Evolutionary conservation across 2,329 filamentous ascomycete genomes (phyloP).

Genomic region (Colletotrichum phormii): DNA sequence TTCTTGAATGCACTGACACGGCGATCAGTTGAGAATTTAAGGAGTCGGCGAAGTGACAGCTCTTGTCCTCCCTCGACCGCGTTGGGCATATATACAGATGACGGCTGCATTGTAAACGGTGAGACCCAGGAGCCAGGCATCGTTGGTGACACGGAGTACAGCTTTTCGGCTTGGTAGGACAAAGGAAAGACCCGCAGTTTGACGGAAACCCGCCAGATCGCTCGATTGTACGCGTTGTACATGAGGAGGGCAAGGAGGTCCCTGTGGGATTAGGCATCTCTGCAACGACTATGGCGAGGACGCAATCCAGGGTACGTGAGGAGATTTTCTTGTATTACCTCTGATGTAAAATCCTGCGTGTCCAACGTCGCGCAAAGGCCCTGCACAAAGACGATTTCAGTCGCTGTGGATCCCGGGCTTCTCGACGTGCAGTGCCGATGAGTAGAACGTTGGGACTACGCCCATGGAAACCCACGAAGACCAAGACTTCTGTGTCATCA

Average conservation of each 20-base stretch:
- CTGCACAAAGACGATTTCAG: not conserved
- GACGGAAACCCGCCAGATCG: not conserved
- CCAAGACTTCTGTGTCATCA: not conserved
- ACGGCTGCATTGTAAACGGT: not conserved
- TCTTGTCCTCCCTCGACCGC: not conserved
- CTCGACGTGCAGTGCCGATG: not conserved
- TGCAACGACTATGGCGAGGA: not conserved
- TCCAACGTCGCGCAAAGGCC: not conserved
- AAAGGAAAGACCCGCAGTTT: not conserved
- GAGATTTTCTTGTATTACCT: not conserved
- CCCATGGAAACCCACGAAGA: not conserved
- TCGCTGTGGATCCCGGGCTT: not conserved
- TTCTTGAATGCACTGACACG: not conserved
- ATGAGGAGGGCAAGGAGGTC: conserved; percentile 4
- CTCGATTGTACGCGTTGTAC: not conserved
- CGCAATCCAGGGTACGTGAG: not conserved
- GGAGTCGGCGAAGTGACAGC: not conserved
- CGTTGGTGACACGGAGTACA: conserved; percentile 5
- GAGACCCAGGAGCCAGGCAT: not conserved
- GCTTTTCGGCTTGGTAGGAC: not conserved
- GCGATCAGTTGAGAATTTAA: not conserved
- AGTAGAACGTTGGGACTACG: not conserved
- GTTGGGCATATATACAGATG: not conserved
- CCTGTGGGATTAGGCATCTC: not conserved
- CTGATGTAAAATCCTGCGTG: not conserved